Base-by-base conservation (phyloP, 192 early-diverging fungal genomes). In the Lobulomyces angularis region DNA sequence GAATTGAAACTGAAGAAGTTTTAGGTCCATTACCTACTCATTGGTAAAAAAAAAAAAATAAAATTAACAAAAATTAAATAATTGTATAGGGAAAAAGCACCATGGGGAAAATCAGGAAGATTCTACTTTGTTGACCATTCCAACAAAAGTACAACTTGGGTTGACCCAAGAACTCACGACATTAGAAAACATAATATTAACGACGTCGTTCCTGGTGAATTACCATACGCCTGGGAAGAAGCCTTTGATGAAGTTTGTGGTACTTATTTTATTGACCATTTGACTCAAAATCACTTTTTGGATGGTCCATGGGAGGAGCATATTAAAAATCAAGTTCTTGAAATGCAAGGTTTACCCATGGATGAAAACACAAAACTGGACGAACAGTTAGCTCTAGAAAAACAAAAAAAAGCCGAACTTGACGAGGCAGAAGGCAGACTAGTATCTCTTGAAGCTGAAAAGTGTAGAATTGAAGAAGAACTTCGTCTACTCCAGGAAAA, bases 81-180 rank as follows among this genome's bases (percentile, higher is more conserved):
- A n/a, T n/a, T n/a, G n/a, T n/a, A n/a, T n/a, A n/a, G n/a, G n/a
- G n/a, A n/a, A n/a, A n/a, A n/a, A n/a, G n/a, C n/a, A n/a, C n/a
- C n/a, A n/a, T n/a, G n/a, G n/a, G n/a, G n/a, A n/a, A n/a, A n/a
- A n/a, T n/a, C n/a, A 1, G 53, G 55, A 2, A 46, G 56, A 31
- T 16, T 41, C 19, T 69, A 69, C 51, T 69, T 56, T 43, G 65
- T 69, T 18, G 47, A 69, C 34, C 55, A 69, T 48, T 56, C 62
- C 34, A 38, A 19, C n/a, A 57, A 61, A 29, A 56, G 11, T 1
- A 69, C 65, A 5, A 46, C 65, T 12, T 69, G 66, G 66, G 48
- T 62, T 51, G 66, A 69, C 41, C 66, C 66, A 1, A 58, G 66
- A 20, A 51, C 56, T 12, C 25, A 30, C 47, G 19, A 48, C 16